Evolutionary conservation across 768 basidiomycete genomes (phyloP).

Genomic region (Baorangia bicolor): DNA sequence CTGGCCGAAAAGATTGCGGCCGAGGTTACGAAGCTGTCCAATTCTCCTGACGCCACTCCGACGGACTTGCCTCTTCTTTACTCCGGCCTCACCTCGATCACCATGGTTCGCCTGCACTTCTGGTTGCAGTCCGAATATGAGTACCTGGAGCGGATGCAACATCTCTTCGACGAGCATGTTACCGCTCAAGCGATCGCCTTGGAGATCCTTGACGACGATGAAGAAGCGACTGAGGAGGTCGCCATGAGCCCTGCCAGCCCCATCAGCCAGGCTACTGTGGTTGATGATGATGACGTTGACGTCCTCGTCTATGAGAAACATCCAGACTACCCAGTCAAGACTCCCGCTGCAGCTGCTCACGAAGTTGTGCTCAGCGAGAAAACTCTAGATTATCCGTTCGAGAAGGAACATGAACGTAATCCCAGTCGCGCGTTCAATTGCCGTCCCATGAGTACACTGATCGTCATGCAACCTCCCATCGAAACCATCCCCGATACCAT

Average conservation of each 20-base stretch:
- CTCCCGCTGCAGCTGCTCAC: not conserved
- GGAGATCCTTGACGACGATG: slow-evolving; percentile 28
- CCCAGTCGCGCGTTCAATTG: not conserved
- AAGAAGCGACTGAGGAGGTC: slow-evolving; percentile 13
- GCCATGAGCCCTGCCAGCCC: slow-evolving; percentile 10
- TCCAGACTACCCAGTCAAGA: slow-evolving; percentile 5
- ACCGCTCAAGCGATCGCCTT: slow-evolving; percentile 29
- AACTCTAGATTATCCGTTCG: not conserved
- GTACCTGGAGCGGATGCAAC: slow-evolving; percentile 26
- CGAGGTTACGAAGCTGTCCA: slow-evolving; percentile 30
- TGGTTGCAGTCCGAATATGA: slow-evolving; percentile 36
- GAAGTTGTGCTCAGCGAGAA: not conserved
- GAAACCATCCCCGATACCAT: slow-evolving; percentile 12
- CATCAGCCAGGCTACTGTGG: slow-evolving; percentile 17
- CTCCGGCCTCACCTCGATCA: slow-evolving; percentile 32
- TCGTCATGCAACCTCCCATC: slow-evolving; percentile 26
- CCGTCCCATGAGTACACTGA: slow-evolving; percentile 17
- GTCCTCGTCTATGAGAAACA: not conserved
- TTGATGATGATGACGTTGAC: slow-evolving; percentile 20
- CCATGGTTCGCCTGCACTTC: slow-evolving; percentile 30
- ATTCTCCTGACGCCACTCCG: slow-evolving; percentile 25
- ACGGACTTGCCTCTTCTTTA: slow-evolving; percentile 33
- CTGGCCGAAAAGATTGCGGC: slow-evolving; percentile 35
- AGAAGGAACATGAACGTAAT: not conserved
- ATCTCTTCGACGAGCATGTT: slow-evolving; percentile 31